Evolutionary conservation across 768 basidiomycete species (phyloP).

Genomic region (Suillus sp.): DNA sequence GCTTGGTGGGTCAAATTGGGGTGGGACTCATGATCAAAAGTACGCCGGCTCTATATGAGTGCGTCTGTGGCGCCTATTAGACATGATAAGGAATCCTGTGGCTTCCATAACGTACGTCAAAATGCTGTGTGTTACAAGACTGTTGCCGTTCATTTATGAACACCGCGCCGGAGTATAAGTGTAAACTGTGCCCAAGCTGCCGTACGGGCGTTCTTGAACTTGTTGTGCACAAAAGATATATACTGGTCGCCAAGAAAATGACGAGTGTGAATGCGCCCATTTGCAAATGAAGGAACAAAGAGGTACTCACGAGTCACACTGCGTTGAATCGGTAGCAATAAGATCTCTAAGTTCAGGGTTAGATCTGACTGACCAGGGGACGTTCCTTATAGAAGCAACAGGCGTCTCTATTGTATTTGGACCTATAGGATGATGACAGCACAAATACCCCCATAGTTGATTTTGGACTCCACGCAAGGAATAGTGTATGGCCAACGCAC

Average conservation of each 20-base stretch:
- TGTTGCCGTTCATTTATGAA: background rate
- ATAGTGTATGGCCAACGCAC: background rate
- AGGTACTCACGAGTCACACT: background rate
- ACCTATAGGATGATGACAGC: background rate
- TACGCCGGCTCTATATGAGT: constrained; percentile 2
- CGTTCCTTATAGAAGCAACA: background rate
- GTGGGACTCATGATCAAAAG: background rate
- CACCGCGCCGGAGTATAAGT: background rate
- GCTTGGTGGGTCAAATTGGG: background rate
- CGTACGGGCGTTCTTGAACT: background rate
- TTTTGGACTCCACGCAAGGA: background rate
- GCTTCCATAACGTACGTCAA: background rate
- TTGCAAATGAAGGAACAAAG: background rate
- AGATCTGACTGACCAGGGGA: background rate
- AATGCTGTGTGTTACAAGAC: background rate
- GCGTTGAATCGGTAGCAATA: background rate
- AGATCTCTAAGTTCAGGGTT: background rate
- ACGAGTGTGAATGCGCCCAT: background rate
- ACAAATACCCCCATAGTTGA: background rate
- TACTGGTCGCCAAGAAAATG: background rate
- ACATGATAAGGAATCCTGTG: constrained; percentile 1
- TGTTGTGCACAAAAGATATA: background rate
- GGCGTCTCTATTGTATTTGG: background rate
- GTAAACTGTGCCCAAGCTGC: background rate
- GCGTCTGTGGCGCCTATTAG: background rate